Percentiles rank a stretch among this genome's conserved stretches.
These are phyloP conservation scores for Saturnispora kantuleensis DNA, from an alignment of 805 yeast species.

Conservation along the genomic window DNA sequence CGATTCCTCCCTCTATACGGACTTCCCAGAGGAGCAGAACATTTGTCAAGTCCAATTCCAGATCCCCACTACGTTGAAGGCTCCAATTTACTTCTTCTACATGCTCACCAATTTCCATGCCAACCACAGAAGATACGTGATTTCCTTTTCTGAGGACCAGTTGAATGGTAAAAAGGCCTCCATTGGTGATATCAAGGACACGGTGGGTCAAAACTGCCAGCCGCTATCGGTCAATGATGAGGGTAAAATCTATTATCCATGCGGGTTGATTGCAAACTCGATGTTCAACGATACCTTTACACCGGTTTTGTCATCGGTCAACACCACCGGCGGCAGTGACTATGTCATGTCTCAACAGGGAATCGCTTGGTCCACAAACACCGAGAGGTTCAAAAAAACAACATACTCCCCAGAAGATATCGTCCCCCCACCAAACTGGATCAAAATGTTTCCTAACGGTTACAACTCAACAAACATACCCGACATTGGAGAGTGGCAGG, in stretches of 20 bases:
- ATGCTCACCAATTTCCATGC: constrained; percentile 80
- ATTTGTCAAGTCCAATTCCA: constrained; percentile 66
- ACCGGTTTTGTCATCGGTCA: constrained; percentile 32
- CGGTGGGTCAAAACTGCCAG: constrained; percentile 48
- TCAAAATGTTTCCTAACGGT: constrained; percentile 59
- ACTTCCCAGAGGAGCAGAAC: constrained; percentile 35
- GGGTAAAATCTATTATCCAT: constrained; percentile 62
- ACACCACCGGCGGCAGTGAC: constrained; percentile 31
- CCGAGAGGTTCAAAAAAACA: constrained; percentile 54
- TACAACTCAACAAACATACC: constrained; percentile 63
- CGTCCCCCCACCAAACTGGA: constrained; percentile 83
- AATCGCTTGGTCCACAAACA: constrained; percentile 67
- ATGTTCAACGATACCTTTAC: constrained; percentile 68
- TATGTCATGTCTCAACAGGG: constrained; percentile 39
- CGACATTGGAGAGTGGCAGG: constrained; percentile 55
- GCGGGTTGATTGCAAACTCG: constrained; percentile 78
- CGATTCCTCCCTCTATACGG: constrained; percentile 30
- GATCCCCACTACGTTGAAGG: constrained; percentile 60
- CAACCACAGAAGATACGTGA: constrained; percentile 91
- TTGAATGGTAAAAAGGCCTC: constrained; percentile 64
- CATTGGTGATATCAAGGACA: constrained; percentile 40
- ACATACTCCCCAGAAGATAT: constrained; percentile 48
- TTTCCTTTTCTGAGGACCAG: constrained; percentile 72
- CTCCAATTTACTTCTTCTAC: constrained; percentile 73
- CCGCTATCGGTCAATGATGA: constrained; percentile 41